Conservation (phyloP, 768 basidiomycete species). For the Obba rivulosa region DNA sequence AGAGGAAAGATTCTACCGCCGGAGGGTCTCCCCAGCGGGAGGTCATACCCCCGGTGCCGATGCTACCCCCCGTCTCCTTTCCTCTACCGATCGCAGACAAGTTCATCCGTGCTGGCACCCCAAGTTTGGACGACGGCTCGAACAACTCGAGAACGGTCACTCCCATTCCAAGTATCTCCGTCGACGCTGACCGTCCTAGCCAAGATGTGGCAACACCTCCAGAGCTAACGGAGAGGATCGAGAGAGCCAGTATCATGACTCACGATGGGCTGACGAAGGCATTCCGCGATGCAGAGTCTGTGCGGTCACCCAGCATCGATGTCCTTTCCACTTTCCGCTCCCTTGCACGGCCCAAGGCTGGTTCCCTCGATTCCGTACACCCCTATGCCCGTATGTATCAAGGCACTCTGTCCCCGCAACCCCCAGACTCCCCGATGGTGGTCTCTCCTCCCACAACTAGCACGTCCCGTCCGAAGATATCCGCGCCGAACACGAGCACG, state of each 20-base stretch:
- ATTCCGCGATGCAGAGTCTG: conserved; percentile 21
- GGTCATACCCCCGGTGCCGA: conserved; percentile 13
- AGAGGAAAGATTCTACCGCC: conserved; percentile 12
- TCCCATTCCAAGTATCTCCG: conserved; percentile 5
- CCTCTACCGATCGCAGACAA: conserved; percentile 13
- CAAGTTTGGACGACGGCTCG: neutral
- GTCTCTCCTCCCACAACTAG: conserved; percentile 3
- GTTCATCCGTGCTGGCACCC: conserved; percentile 10
- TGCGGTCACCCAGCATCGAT: conserved; percentile 22
- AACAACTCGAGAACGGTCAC: conserved; percentile 10
- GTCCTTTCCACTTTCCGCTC: conserved; percentile 21
- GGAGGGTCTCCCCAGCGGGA: conserved; percentile 1
- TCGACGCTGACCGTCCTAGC: conserved; percentile 8
- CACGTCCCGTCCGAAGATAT: conserved; percentile 17
- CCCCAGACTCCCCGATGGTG: neutral
- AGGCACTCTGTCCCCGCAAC: neutral
- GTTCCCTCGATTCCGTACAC: neutral
- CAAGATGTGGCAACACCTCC: conserved; percentile 5
- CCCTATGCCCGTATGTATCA: neutral
- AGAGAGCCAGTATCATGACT: conserved; percentile 2
- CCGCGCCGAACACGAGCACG: conserved; percentile 21
- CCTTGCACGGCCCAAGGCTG: conserved; percentile 2
- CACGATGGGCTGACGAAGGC: conserved; percentile 17
- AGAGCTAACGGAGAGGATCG: conserved; percentile 1
- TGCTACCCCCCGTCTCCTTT: conserved; percentile 7